phyloP scores from a whole-genome alignment of 345 rosid species.

The Hibiscus trionum region DNA sequence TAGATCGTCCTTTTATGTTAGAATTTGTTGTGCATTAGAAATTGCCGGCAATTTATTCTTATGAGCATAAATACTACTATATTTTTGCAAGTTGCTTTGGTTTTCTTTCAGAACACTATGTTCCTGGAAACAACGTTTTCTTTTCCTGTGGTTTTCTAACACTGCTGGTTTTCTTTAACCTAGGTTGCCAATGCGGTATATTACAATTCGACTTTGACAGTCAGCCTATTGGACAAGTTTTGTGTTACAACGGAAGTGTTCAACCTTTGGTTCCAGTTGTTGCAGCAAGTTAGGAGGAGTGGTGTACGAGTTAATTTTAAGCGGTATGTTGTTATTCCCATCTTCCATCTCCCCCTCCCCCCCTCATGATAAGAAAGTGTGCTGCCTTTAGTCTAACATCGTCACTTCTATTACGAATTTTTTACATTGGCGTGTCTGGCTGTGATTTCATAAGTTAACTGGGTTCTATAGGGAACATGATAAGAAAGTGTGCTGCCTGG shows the following conservation, averaged over 20 bases:
- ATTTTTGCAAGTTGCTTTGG: background rate
- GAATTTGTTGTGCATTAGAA: background rate
- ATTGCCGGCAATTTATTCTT: background rate
- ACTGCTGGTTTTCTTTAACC: background rate
- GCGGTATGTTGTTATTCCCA: constrained; percentile 34
- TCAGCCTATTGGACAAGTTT: constrained; percentile 66
- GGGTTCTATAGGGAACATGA: constrained; percentile 68
- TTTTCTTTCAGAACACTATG: background rate
- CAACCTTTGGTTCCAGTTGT: constrained; percentile 90
- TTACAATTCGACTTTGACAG: constrained; percentile 75
- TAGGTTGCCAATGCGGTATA: constrained; percentile 95
- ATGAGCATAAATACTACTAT: background rate
- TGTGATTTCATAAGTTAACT: constrained; percentile 13
- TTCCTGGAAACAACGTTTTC: background rate
- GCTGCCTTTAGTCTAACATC: no score
- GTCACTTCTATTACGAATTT: background rate
- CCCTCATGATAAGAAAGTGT: no score
- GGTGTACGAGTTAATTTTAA: constrained; percentile 72
- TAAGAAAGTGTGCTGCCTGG: constrained; percentile 97
- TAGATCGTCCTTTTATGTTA: background rate
- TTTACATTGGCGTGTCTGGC: background rate
- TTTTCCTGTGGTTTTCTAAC: constrained; percentile 2
- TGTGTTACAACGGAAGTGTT: constrained; percentile 74
- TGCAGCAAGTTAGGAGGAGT: constrained; percentile 84
- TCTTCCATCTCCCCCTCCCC: no score